These are phyloP conservation scores for Boletus insuetus DNA, from an alignment of 768 basidiomycete species.

Conservation along the genomic window DNA sequence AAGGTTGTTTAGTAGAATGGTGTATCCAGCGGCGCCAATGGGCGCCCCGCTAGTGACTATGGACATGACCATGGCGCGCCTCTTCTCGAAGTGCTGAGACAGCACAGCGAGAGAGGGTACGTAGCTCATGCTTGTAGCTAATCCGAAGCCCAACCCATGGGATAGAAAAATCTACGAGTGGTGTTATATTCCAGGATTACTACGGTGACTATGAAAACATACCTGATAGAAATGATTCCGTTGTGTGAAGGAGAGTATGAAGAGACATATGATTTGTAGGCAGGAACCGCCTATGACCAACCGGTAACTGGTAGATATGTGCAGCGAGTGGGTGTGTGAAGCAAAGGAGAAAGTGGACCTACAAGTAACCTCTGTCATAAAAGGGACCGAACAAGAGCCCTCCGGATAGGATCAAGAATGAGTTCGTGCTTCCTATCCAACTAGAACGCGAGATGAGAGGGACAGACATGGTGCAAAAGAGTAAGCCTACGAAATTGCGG, in stretches of 20 bases:
- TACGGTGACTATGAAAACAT: constrained; percentile 19
- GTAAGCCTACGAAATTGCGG: constrained; percentile 34
- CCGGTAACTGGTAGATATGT: constrained; percentile 32
- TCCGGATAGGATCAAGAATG: constrained; percentile 41
- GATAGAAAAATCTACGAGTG: constrained; percentile 35
- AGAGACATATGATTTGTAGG: constrained; percentile 41
- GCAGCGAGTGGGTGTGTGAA: background rate
- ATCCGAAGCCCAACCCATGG: constrained; percentile 42
- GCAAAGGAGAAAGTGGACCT: constrained; percentile 3
- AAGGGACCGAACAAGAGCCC: constrained; percentile 48
- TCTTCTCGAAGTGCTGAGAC: constrained; percentile 43
- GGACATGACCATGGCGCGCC: constrained; percentile 42
- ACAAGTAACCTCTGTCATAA: constrained; percentile 54
- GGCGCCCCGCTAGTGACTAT: constrained; percentile 38
- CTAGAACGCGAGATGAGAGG: constrained; percentile 13
- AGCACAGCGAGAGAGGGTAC: constrained; percentile 45
- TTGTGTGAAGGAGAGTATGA: constrained; percentile 43
- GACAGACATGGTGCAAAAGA: background rate
- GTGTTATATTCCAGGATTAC: constrained; percentile 15
- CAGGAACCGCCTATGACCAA: constrained; percentile 44
- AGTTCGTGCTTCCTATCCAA: constrained; percentile 50
- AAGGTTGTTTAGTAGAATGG: constrained; percentile 30
- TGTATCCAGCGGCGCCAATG: constrained; percentile 23
- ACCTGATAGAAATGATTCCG: constrained; percentile 35
- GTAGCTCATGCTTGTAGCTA: constrained; percentile 38